A percentile compares a stretch with the other conserved stretches of the same genome.
Evolutionary conservation across 179 eudicot genomes (phyloP).

Genomic region (Gypsophila paniculata): DNA sequence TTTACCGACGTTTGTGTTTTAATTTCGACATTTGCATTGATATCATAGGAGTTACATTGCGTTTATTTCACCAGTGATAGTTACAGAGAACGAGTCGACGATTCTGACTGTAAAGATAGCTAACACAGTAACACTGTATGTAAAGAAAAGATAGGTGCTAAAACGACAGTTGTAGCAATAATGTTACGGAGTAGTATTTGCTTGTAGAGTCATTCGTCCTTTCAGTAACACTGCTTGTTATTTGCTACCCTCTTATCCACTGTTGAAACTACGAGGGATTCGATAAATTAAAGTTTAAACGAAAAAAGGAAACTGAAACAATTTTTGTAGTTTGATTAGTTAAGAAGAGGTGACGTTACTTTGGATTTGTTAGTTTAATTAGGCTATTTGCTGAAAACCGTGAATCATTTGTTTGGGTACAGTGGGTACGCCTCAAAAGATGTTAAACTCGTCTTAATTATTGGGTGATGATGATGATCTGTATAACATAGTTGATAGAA

Average conservation of each 20-base stretch:
- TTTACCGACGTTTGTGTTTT: no score
- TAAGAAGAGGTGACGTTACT: not conserved
- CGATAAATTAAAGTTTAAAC: not conserved
- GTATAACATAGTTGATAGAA: not conserved
- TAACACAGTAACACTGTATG: not conserved
- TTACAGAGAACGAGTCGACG: not conserved
- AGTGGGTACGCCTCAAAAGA: no score
- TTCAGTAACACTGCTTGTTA: no score
- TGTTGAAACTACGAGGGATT: not conserved
- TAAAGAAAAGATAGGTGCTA: conserved; percentile 1
- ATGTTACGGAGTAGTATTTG: not conserved
- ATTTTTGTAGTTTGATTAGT: not conserved
- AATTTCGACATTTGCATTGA: not conserved
- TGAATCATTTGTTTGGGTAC: not conserved
- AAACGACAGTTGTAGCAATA: no score
- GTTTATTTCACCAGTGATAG: not conserved
- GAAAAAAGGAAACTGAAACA: not conserved
- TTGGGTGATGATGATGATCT: not conserved
- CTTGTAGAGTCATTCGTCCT: not conserved
- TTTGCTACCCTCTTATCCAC: no score
- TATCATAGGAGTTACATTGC: no score
- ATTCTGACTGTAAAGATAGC: not conserved
- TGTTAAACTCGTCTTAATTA: not conserved
- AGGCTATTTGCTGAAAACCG: no score
- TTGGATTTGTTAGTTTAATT: no score